Conservation (phyloP, 2,329 filamentous ascomycete species). For the Penicillium sclerotiorum region DNA sequence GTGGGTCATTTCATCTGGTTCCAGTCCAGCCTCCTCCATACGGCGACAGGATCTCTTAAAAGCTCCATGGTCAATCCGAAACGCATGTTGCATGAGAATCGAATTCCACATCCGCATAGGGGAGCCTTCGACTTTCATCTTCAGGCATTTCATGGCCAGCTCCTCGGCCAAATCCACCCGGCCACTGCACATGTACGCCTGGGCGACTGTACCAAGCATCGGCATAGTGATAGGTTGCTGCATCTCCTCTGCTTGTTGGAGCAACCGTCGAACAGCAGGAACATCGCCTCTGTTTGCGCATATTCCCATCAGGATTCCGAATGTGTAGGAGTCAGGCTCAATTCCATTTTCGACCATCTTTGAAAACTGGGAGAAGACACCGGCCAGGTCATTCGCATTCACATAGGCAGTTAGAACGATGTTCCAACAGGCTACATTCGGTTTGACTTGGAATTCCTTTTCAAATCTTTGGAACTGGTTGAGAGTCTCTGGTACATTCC, state of each 20-base stretch:
- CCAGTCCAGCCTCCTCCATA: conserved; percentile 57
- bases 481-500: conserved; percentile 63
- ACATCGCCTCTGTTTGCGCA: conserved; percentile 73
- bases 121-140: conserved; percentile 53
- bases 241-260: conserved; percentile 62
- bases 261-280: conserved; percentile 66
- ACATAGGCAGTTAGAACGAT: conserved; percentile 72
- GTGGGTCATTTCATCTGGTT: conserved; percentile 61
- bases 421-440: conserved; percentile 71
- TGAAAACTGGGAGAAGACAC: conserved; percentile 66
- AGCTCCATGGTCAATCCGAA: conserved; percentile 60
- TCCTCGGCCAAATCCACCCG: conserved; percentile 58
- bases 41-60: conserved; percentile 56
- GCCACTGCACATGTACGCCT: conserved; percentile 66
- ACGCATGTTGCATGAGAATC: conserved; percentile 70
- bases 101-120: conserved; percentile 75
- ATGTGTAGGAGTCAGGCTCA: conserved; percentile 65
- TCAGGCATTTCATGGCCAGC: conserved; percentile 60
- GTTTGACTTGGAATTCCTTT: conserved; percentile 57
- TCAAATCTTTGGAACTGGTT: conserved; percentile 65
- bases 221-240: conserved; percentile 55
- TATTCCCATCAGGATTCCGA: conserved; percentile 73
- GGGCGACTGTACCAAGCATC: conserved; percentile 67
- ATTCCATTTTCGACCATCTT: conserved; percentile 55
- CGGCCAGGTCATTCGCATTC: conserved; percentile 67